Conservation (phyloP, 805 yeast genomes). For the Henningerozyma blattae region DNA sequence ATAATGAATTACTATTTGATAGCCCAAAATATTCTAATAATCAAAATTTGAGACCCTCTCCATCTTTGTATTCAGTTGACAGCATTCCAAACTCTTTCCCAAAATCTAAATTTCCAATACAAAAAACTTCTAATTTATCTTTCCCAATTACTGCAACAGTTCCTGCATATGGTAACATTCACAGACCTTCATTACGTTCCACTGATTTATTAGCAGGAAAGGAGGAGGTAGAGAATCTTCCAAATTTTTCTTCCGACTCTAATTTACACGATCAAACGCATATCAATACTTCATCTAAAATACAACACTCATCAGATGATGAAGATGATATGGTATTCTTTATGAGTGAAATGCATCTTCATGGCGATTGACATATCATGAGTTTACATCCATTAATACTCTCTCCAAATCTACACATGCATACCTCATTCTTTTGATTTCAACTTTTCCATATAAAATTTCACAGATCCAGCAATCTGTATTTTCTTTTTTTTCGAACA, state of each 20-base stretch:
- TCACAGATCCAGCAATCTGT: too few relatives aligned
- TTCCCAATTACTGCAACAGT: conserved; percentile 22
- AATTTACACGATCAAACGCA: conserved; percentile 1
- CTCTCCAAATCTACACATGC: too few relatives aligned
- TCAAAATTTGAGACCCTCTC: conserved; percentile 7
- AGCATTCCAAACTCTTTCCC: conserved; percentile 18
- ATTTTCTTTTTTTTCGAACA: too few relatives aligned
- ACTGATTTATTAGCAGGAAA: conserved; percentile 8
- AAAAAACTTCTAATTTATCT: conserved; percentile 19
- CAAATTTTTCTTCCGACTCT: not conserved
- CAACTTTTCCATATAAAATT: too few relatives aligned
- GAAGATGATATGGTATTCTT: conserved; percentile 59
- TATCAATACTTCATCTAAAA: conserved; percentile 1
- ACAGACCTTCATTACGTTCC: conserved; percentile 16
- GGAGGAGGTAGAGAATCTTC: not conserved
- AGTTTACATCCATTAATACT: too few relatives aligned
- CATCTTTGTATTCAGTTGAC: conserved; percentile 20
- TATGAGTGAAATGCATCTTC: conserved; percentile 42
- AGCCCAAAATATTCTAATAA: conserved; percentile 2
- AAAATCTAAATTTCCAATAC: conserved; percentile 15
- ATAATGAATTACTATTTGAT: conserved; percentile 11
- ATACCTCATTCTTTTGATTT: too few relatives aligned
- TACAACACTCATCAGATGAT: conserved; percentile 28
- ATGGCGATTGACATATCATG: not conserved
- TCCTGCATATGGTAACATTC: conserved; percentile 25